Base-by-base conservation (phyloP, 768 basidiomycete species). In the Suillus bovinus region DNA sequence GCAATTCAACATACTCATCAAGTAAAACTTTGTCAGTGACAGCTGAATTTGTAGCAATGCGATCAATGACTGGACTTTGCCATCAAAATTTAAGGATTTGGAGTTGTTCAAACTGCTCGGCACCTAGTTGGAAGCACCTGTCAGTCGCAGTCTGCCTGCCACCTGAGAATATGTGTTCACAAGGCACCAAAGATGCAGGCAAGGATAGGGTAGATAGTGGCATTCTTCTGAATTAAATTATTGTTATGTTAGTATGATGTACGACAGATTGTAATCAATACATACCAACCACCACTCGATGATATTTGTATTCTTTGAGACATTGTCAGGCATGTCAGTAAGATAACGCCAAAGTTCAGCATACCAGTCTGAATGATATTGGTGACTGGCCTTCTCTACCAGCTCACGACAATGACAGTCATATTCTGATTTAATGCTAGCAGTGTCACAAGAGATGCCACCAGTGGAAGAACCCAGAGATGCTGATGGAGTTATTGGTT, bases 241-340 rank as follows among this genome's bases (percentile, higher is more conserved):
- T 44, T 44, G n/a, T 44, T 44, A 44, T 44, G 42, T 44, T 44
- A 44, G 42, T 44, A 44, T 44, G 42, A 44, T 4, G 11, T 10
- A 44, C 11, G n/a, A 44, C 10, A 44, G n/a, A 44, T 44, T 44
- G n/a, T 44, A 22, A 22, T 17, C 0, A 3, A 42, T 49, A 50
- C 20, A 33, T 60, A 64, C 67, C 27, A 33, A 57, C 68, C 66
- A 69, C 66, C 62, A 67, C 11, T 49, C n/a, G 4, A 70, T 47
- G 11, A 66, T 64, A 29, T 70, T 50, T 0, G 50, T 65, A 5
- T 68, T 57, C n/a, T 65, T 66, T 3, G 44, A 50, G 5, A 69
- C 63, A 22, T 68, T 31, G 2, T n/a, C 38, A 1, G 47, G 44
- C 5, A 66, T 47, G 27, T 68, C 67, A 1, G 52, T 38, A 2